Evolutionary conservation across 208 protist genomes (phyloP).

Genomic region (Acanthamoeba royreba): DNA sequence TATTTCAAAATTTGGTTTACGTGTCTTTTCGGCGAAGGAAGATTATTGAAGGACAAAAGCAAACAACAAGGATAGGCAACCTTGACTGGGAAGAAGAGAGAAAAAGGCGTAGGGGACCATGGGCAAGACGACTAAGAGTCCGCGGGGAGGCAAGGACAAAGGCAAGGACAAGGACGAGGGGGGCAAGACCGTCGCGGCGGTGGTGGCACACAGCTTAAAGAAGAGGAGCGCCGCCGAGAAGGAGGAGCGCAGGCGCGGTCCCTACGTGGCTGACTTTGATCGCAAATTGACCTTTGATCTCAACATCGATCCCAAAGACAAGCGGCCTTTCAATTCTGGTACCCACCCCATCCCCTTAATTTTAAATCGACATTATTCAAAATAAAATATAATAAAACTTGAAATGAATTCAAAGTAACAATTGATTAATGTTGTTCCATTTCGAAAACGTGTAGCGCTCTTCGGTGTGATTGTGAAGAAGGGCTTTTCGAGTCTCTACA

Average conservation of each 20-base stretch:
- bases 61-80: too few species aligned
- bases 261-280: conserved; percentile 14
- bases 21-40: too few species aligned
- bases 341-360: background rate
- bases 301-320: background rate
- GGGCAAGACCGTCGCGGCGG: too few species aligned
- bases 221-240: background rate
- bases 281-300: background rate
- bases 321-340: background rate
- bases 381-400: background rate
- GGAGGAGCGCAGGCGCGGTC: background rate
- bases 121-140: too few species aligned
- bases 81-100: too few species aligned
- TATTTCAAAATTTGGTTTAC: too few species aligned
- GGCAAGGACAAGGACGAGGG: too few species aligned
- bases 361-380: background rate
- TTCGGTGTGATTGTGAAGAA: conserved; percentile 8
- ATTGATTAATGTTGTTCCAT: too few species aligned
- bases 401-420: background rate
- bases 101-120: too few species aligned
- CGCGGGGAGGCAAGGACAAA: too few species aligned
- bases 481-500: conserved; percentile 14
- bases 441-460: background rate
- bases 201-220: too few species aligned
- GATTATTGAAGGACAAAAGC: too few species aligned